Evolutionary conservation across 2,329 filamentous ascomycete genomes (phyloP), one percentile per base, ranked within the genome.

Genomic region (Xylaria sp.): DNA sequence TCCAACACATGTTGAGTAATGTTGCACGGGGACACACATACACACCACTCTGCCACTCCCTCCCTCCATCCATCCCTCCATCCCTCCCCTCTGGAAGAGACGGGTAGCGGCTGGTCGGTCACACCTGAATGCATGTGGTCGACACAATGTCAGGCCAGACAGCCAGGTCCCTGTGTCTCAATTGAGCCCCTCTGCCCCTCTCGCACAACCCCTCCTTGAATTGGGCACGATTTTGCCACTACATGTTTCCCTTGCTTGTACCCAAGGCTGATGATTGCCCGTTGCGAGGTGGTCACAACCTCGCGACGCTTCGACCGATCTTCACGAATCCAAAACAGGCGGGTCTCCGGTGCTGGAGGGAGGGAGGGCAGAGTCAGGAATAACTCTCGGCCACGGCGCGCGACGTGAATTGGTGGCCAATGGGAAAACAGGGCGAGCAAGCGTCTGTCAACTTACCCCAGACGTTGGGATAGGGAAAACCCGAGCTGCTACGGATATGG

Each of bases 221-320:
- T 57, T 54, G 59, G 57, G 59, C 57, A 57, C 19, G 39, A 56
- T 57, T 60, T 60, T 50, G 59, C 59, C 59, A 62, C 59, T 42
- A 44, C 39, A 51, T 19, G 22, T 49, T 34, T 34, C 37, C 39
- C 44, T 48, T 22, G 40, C 21, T 52, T 37, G 37, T 55, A 58
- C 55, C 57, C 48, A 54, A 58, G 43, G 47, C 42, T 37, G 24
- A 52, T 38, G 47, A 54, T 56, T 54, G 17, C 53, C n/a, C 22
- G 50, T 61, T 50, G 48, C 50, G 50, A 19, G 50, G 44, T 45
- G 47, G 39, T 45, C 56, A 50, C 48, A 52, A 47, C 22, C 50
- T 49, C 49, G 44, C 43, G 52, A 42, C 55, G 41, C 21, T 26
- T 26, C 22, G 21, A 26, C 9, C 13, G 22, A 22, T 44, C 21